These are phyloP conservation scores for Eucalyptus cloeziana DNA, from an alignment of 345 rosid genomes.

Conservation along the genomic window DNA sequence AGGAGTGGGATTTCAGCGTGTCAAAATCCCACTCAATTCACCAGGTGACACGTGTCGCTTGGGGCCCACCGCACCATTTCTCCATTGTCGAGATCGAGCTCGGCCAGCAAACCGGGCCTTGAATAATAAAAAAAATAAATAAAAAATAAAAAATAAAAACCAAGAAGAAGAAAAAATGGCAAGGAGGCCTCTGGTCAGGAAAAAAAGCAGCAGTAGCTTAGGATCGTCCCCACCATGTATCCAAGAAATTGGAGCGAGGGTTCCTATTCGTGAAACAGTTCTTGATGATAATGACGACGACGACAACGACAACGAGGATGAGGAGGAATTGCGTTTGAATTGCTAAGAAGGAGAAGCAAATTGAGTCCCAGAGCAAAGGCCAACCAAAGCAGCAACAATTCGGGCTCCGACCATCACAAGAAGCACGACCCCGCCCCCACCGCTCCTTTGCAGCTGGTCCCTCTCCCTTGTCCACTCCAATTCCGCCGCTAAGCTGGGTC, in stretches of 20 bases:
- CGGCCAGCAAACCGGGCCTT: too few relatives aligned
- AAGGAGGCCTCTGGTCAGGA: background rate
- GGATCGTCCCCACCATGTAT: background rate
- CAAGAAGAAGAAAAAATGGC: background rate
- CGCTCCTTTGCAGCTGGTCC: conserved; percentile 13
- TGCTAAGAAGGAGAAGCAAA: background rate
- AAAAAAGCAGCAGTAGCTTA: background rate
- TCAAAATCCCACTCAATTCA: too few relatives aligned
- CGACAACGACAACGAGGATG: background rate
- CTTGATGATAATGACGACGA: background rate
- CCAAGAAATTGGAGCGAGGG: background rate
- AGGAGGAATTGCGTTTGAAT: background rate
- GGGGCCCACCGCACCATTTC: too few relatives aligned
- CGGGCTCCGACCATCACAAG: background rate
- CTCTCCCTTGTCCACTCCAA: conserved; percentile 1
- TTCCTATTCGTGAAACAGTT: background rate
- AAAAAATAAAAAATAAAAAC: too few relatives aligned
- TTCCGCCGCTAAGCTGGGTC: background rate
- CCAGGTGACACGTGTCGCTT: too few relatives aligned
- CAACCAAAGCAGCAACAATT: background rate
- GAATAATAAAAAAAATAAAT: too few relatives aligned
- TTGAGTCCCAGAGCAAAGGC: conserved; percentile 12
- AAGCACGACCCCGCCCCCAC: background rate
- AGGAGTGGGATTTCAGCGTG: too few relatives aligned
- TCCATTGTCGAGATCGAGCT: too few relatives aligned